A percentile compares a stretch with the other conserved stretches of the same genome.
phyloP scores from a whole-genome alignment of 805 yeast species.

The Geotrichum ghanense region DNA sequence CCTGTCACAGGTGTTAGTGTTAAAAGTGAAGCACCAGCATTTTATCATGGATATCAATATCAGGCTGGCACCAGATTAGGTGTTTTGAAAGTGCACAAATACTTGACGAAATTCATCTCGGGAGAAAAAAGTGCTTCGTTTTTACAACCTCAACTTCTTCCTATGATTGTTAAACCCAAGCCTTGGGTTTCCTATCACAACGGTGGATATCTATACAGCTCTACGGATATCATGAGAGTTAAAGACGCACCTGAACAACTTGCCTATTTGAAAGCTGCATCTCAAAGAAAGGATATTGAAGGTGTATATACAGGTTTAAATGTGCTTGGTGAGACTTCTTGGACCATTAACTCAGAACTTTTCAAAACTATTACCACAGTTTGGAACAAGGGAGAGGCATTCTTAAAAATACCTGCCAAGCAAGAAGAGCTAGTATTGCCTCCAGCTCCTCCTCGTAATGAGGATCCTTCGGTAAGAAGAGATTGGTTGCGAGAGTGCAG shows the following conservation, averaged over 20 bases:
- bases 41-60: slow-evolving; percentile 79
- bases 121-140: slow-evolving; percentile 55
- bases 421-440: slow-evolving; percentile 39
- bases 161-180: slow-evolving; percentile 86
- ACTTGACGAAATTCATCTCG: slow-evolving; percentile 53
- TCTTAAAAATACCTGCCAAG: slow-evolving; percentile 60
- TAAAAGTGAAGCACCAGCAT: slow-evolving; percentile 77
- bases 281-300: slow-evolving; percentile 52
- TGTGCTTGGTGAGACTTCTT: slow-evolving; percentile 75
- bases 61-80: slow-evolving; percentile 72
- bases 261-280: slow-evolving; percentile 81
- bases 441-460: slow-evolving; percentile 46
- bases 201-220: slow-evolving; percentile 75
- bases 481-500: slow-evolving; percentile 59
- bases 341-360: slow-evolving; percentile 77
- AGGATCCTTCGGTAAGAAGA: slow-evolving; percentile 61
- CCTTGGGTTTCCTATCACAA: slow-evolving; percentile 75
- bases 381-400: slow-evolving; percentile 79
- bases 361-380: slow-evolving; percentile 58
- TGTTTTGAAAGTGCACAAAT: slow-evolving; percentile 62
- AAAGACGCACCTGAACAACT: slow-evolving; percentile 80
- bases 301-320: slow-evolving; percentile 70
- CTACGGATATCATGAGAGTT: slow-evolving; percentile 56
- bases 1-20: slow-evolving; percentile 62
- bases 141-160: slow-evolving; percentile 72